A percentile compares a stretch with the other conserved stretches of the same genome.
These are phyloP conservation scores for Kwoniella shandongensis DNA, from an alignment of 768 basidiomycete genomes.

Conservation along the genomic window DNA sequence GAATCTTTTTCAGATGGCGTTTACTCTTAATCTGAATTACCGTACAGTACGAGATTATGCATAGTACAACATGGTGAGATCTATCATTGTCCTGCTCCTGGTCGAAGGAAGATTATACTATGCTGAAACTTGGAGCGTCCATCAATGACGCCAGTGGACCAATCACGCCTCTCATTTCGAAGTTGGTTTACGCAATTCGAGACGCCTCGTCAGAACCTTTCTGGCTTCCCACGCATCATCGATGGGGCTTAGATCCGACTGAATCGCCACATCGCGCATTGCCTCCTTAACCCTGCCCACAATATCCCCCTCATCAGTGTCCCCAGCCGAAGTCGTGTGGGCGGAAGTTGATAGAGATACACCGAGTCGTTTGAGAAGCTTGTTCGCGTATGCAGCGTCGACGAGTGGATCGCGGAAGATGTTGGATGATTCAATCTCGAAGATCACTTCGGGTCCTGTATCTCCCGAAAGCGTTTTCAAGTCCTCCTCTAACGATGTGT, in stretches of 20 bases:
- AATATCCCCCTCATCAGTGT: not conserved
- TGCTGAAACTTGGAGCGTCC: constrained; percentile 1
- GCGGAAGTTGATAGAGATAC: too few species aligned
- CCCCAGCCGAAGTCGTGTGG: not conserved
- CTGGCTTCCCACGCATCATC: constrained; percentile 26
- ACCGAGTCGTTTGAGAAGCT: constrained; percentile 1
- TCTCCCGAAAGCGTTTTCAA: not conserved
- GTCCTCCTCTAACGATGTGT: constrained; percentile 5
- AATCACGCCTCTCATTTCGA: too few species aligned
- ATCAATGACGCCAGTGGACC: too few species aligned
- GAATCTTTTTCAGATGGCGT: too few species aligned
- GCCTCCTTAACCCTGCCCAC: too few species aligned
- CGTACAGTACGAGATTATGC: not conserved
- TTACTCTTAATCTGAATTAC: not conserved
- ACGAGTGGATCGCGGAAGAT: constrained; percentile 43
- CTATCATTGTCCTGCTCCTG: not conserved
- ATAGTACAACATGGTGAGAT: not conserved
- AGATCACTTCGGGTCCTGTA: constrained; percentile 31
- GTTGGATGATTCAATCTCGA: constrained; percentile 49
- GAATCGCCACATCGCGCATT: too few species aligned
- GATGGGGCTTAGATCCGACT: constrained; percentile 20
- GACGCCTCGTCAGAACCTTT: constrained; percentile 14
- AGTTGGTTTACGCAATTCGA: too few species aligned
- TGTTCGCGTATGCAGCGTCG: constrained; percentile 26
- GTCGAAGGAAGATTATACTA: not conserved